A percentile compares a stretch with the other conserved stretches of the same genome.
Conservation (phyloP, 768 basidiomycete species). For the Lyophyllum atratum region DNA sequence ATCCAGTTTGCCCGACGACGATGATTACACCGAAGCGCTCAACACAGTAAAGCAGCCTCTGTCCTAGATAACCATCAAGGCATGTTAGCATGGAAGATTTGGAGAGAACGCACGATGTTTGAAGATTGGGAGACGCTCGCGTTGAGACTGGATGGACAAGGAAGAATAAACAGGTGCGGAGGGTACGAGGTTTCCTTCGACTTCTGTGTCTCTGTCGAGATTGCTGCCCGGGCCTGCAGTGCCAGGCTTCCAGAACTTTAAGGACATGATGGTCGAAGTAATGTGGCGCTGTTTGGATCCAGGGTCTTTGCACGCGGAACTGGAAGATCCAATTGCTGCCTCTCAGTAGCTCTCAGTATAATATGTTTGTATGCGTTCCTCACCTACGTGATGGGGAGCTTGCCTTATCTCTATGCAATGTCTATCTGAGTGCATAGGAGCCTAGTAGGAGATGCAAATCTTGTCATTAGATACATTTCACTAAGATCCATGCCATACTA, state of each 20-base stretch:
- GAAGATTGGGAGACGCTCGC: constrained; percentile 85
- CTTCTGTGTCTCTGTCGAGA: constrained; percentile 80
- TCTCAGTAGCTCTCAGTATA: no score
- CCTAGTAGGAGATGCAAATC: no score
- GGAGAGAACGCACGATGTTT: constrained; percentile 68
- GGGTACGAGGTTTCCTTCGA: constrained; percentile 70
- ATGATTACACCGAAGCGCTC: constrained; percentile 85
- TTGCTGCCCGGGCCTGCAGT: constrained; percentile 82
- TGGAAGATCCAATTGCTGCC: no score
- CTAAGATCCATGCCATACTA: no score
- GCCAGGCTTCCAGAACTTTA: constrained; percentile 91
- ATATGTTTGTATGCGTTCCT: no score
- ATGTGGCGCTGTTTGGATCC: constrained; percentile 14
- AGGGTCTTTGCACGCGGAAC: not conserved
- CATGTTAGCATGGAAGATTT: not conserved
- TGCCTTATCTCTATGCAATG: no score
- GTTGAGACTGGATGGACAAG: constrained; percentile 70
- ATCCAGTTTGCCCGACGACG: constrained; percentile 94
- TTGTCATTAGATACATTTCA: no score
- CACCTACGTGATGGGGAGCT: no score
- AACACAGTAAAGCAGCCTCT: constrained; percentile 79
- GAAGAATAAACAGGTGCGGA: constrained; percentile 58
- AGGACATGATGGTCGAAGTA: constrained; percentile 39
- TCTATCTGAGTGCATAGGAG: no score
- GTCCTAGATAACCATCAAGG: constrained; percentile 43